A percentile compares a stretch with the other conserved stretches of the same genome.
phyloP scores from a whole-genome alignment of 1,284 basidiomycete genomes.

The Naganishia sp. region DNA sequence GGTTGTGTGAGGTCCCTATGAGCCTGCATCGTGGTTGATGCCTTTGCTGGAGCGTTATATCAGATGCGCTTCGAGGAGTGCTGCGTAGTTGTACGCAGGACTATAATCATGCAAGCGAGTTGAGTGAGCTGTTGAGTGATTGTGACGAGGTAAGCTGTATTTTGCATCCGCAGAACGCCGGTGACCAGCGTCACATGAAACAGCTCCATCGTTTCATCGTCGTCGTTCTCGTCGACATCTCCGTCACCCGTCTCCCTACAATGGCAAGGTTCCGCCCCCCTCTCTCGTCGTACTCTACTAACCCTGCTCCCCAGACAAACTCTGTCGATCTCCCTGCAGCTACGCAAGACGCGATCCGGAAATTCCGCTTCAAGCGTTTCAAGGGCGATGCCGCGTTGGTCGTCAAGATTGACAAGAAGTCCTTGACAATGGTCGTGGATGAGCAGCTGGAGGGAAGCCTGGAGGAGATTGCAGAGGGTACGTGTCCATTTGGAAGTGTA shows the following conservation, averaged over 20 bases:
- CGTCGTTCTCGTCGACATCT: background rate
- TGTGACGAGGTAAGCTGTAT: no score
- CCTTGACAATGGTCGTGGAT: slow-evolving; percentile 76
- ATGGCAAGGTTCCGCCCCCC: slow-evolving; percentile 8
- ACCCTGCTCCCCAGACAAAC: slow-evolving; percentile 49
- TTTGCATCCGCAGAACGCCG: slow-evolving; percentile 3
- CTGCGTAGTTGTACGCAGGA: no score
- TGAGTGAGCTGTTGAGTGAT: no score
- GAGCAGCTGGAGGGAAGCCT: slow-evolving; percentile 73
- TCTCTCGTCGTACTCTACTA: background rate
- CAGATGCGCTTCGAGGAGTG: no score
- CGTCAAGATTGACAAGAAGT: slow-evolving; percentile 81
- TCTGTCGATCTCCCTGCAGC: slow-evolving; percentile 79
- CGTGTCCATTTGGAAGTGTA: slow-evolving; percentile 23
- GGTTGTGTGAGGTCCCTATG: no score
- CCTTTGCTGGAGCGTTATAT: no score
- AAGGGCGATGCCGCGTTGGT: slow-evolving; percentile 70
- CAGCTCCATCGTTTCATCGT: background rate
- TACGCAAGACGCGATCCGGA: slow-evolving; percentile 72
- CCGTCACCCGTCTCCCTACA: background rate
- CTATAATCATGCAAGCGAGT: no score
- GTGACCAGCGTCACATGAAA: background rate
- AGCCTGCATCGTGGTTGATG: no score
- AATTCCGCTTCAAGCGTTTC: slow-evolving; percentile 76
- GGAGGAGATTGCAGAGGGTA: slow-evolving; percentile 82